Evolutionary conservation across 805 yeast genomes (phyloP).

Genomic region (Kodamaea sagamina): DNA sequence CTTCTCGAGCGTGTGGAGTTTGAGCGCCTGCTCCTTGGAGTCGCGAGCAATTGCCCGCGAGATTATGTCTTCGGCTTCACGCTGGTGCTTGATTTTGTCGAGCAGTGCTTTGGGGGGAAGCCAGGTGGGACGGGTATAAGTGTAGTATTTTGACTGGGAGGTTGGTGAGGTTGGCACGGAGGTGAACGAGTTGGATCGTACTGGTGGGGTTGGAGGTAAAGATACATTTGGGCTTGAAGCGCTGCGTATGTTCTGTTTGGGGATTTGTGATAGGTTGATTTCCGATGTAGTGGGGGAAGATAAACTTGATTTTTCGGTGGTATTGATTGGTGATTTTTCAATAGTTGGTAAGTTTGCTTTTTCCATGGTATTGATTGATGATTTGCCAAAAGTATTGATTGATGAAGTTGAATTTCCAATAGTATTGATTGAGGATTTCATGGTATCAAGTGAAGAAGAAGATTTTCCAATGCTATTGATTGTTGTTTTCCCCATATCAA

Average conservation of each 20-base stretch:
- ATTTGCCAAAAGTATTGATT: no score
- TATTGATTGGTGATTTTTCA: no score
- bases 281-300: no score
- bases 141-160: constrained; percentile 21
- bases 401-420: no score
- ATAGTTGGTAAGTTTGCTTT: no score
- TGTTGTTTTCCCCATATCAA: no score
- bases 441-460: no score
- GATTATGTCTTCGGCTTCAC: constrained; percentile 51
- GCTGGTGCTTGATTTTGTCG: constrained; percentile 56
- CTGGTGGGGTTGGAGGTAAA: not conserved
- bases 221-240: constrained; percentile 10
- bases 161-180: constrained; percentile 7
- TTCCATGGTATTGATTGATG: no score
- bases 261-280: no score
- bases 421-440: no score
- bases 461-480: no score
- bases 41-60: constrained; percentile 44
- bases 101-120: constrained; percentile 62
- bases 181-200: constrained; percentile 1
- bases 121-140: constrained; percentile 62
- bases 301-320: no score
- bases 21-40: constrained; percentile 29
- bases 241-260: constrained; percentile 6
- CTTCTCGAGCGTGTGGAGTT: constrained; percentile 32